phyloP scores from a whole-genome alignment of 2,329 filamentous ascomycete species.

The Xylaria sp. region DNA sequence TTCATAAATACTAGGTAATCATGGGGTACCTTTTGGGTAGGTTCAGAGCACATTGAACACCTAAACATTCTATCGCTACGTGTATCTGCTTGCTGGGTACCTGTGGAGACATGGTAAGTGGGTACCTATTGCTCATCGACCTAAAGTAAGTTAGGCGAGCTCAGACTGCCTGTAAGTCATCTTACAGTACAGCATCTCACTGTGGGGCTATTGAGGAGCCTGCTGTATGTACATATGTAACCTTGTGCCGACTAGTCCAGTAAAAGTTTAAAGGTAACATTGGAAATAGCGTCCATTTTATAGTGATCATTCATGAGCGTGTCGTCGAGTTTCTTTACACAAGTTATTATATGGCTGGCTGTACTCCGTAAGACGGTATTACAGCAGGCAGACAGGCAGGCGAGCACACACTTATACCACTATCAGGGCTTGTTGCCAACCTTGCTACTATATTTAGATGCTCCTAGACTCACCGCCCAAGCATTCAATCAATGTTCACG shows the following conservation, averaged over 20 bases:
- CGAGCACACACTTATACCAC: not conserved
- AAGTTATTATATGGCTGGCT: not conserved
- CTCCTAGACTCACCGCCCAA: constrained; percentile 16
- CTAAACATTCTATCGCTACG: not conserved
- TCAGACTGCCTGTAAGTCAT: constrained; percentile 5
- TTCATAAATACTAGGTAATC: not conserved
- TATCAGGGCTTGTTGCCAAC: no score
- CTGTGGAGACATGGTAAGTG: not conserved
- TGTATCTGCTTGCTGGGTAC: constrained; percentile 2
- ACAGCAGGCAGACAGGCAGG: not conserved
- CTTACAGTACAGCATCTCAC: not conserved
- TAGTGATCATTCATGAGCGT: no score
- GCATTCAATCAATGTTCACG: not conserved
- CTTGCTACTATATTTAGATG: constrained; percentile 19
- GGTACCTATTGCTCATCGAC: not conserved
- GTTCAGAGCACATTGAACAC: not conserved
- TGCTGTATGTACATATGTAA: not conserved
- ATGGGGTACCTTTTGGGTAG: not conserved
- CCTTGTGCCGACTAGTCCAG: not conserved
- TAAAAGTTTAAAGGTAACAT: not conserved
- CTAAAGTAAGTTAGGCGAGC: not conserved
- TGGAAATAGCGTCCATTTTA: not conserved
- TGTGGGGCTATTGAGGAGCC: not conserved
- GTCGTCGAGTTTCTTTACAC: not conserved
- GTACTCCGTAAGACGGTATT: not conserved